A percentile compares a stretch with the other conserved stretches of the same genome.
phyloP scores from a whole-genome alignment of 2,329 filamentous ascomycete genomes.

The Colletotrichum sp. region DNA sequence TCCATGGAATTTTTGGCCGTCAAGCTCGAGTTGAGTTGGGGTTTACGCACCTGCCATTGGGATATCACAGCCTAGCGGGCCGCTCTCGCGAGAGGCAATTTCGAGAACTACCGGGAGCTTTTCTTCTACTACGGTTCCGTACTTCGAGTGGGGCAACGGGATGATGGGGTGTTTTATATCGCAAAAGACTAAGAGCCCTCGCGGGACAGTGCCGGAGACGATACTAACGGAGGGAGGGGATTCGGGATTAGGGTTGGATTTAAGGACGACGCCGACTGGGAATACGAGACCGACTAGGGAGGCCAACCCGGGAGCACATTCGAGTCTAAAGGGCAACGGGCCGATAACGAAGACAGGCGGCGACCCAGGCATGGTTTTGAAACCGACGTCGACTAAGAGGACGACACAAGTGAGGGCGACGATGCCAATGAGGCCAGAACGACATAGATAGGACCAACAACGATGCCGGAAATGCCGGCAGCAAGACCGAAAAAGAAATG shows the following conservation, averaged over 20 bases:
- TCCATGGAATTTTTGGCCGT: background rate
- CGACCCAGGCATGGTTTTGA: too few species aligned
- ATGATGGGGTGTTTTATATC: rapidly evolving
- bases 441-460: rapidly evolving
- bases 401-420: too few species aligned
- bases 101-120: background rate
- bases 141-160: rapidly evolving
- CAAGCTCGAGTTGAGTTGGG: background rate
- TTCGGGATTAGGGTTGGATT: background rate
- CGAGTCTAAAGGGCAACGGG: rapidly evolving
- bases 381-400: too few species aligned
- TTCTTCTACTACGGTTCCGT: background rate
- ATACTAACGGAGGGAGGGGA: rapidly evolving
- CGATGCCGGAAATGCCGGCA: background rate
- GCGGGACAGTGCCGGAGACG: rapidly evolving
- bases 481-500: background rate
- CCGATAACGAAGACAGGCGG: too few species aligned
- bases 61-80: background rate
- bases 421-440: background rate
- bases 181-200: background rate
- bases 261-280: background rate
- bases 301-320: background rate
- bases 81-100: background rate
- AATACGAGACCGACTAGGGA: rapidly evolving
- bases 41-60: background rate